Evolutionary conservation across 148 eudicot genomes (phyloP).

Genomic region (Fagopyrum tataricum): DNA sequence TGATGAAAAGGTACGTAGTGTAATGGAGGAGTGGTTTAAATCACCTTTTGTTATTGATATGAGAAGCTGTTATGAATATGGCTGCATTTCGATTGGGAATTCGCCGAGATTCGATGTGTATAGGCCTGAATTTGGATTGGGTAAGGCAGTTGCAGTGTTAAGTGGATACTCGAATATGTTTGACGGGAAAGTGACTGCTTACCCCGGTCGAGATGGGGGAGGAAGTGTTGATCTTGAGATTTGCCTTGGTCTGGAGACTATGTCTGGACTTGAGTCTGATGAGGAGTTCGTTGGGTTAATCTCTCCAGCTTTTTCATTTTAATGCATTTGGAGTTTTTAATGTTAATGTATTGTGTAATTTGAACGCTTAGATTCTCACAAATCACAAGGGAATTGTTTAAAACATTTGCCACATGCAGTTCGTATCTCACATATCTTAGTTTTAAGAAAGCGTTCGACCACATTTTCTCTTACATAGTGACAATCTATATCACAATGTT

Average conservation of each 20-base stretch:
- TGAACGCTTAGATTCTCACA: no score
- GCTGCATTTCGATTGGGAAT: not conserved
- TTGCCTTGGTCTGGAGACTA: slow-evolving; percentile 45
- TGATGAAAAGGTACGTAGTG: not conserved
- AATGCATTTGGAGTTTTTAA: no score
- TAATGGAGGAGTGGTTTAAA: not conserved
- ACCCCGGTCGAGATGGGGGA: slow-evolving; percentile 42
- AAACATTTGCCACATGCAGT: no score
- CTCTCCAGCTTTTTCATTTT: not conserved
- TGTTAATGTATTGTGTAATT: no score
- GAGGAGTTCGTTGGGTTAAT: slow-evolving; percentile 46
- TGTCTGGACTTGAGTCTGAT: slow-evolving; percentile 46
- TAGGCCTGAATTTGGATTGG: slow-evolving; percentile 72
- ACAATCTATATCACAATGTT: no score
- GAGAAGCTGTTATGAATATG: not conserved
- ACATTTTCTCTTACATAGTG: no score
- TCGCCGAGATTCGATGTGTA: slow-evolving; percentile 57
- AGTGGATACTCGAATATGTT: slow-evolving; percentile 57
- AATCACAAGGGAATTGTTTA: no score
- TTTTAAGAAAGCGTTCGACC: no score
- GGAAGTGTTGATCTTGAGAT: slow-evolving; percentile 70
- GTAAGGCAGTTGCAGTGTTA: slow-evolving; percentile 47
- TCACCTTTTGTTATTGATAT: not conserved
- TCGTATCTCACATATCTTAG: no score
- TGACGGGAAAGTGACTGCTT: slow-evolving; percentile 55